Evolutionary conservation across 2,329 filamentous ascomycete species (phyloP).

Genomic region (Pseudocercospora macadamiae): DNA sequence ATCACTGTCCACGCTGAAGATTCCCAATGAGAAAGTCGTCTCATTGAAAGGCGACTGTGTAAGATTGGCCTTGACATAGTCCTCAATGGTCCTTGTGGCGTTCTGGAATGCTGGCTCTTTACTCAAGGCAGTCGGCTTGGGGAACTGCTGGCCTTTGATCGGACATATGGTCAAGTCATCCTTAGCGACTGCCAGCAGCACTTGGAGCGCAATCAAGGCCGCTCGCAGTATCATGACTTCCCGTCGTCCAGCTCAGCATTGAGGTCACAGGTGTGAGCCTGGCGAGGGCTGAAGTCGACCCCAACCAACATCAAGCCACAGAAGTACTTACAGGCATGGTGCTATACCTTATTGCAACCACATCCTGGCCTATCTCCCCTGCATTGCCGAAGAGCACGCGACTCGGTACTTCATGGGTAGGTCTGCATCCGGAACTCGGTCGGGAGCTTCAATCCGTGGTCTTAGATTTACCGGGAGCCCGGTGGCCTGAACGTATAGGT

Average conservation of each 20-base stretch:
- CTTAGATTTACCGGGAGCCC: no score
- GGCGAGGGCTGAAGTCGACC: not conserved
- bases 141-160: constrained; percentile 28
- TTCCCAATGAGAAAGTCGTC: constrained; percentile 25
- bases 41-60: constrained; percentile 21
- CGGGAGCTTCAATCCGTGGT: no score
- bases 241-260: not conserved
- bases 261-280: not conserved
- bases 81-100: constrained; percentile 18
- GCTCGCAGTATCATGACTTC: constrained; percentile 1
- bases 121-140: constrained; percentile 15
- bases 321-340: not conserved
- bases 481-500: no score
- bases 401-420: no score
- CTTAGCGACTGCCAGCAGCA: not conserved
- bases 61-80: constrained; percentile 20
- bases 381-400: not conserved
- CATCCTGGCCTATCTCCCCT: not conserved
- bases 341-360: not conserved
- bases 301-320: not conserved
- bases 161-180: constrained; percentile 20
- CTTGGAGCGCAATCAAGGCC: not conserved
- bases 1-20: constrained; percentile 23
- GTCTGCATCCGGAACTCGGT: no score
- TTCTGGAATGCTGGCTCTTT: constrained; percentile 18